A percentile compares a stretch with the other conserved stretches of the same genome.
phyloP scores from a whole-genome alignment of 352 stramenopile species.

The Phytophthora aleatoria region DNA sequence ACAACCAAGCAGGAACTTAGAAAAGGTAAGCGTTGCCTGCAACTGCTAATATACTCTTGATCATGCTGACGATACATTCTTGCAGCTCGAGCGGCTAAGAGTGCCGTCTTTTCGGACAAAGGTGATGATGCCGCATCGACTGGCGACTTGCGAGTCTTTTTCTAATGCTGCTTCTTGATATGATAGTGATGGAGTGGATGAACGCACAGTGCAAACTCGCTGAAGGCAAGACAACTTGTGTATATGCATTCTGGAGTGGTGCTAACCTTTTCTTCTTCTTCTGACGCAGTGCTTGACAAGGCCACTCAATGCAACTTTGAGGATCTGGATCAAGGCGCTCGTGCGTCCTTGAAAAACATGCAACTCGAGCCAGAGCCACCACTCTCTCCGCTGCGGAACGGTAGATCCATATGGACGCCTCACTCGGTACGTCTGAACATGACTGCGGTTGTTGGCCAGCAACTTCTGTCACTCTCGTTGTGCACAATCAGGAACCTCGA shows the following conservation, averaged over 20 bases:
- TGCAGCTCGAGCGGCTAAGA: slow-evolving; percentile 33
- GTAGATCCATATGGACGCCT: neutral
- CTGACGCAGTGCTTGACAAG: slow-evolving; percentile 29
- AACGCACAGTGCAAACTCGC: slow-evolving; percentile 13
- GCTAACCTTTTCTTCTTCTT: slow-evolving; percentile 5
- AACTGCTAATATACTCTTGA: neutral
- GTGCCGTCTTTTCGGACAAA: slow-evolving; percentile 37
- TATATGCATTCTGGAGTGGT: neutral
- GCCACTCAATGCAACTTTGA: slow-evolving; percentile 35
- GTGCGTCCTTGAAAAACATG: slow-evolving; percentile 2
- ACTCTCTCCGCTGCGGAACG: slow-evolving; percentile 10
- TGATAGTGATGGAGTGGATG: slow-evolving; percentile 42
- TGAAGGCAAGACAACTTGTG: slow-evolving; percentile 17
- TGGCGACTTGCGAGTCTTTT: neutral
- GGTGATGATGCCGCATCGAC: slow-evolving; percentile 9
- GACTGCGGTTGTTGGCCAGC: slow-evolving; percentile 1
- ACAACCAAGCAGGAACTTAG: slow-evolving; percentile 57
- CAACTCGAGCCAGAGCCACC: slow-evolving; percentile 15
- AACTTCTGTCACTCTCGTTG: neutral
- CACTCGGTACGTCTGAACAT: slow-evolving; percentile 9
- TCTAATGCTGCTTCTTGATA: slow-evolving; percentile 3
- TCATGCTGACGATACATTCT: slow-evolving; percentile 1
- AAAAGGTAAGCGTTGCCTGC: slow-evolving; percentile 31
- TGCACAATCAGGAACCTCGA: slow-evolving; percentile 1
- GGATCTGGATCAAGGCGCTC: slow-evolving; percentile 13